Evolutionary conservation across 306 rosid genomes (phyloP).

Genomic region (Dicorynia guianensis): DNA sequence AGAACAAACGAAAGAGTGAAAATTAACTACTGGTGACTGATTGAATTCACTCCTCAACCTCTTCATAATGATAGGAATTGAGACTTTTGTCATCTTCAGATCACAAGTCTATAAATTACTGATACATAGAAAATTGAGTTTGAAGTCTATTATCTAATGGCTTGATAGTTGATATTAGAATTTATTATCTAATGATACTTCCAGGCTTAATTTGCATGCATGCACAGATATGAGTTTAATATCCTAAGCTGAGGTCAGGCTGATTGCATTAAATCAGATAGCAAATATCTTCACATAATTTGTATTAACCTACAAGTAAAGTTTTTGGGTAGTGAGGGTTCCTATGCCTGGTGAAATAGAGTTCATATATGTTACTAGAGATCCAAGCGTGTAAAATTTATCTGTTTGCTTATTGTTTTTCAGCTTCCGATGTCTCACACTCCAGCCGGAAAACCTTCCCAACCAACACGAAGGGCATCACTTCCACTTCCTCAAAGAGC

Average conservation of each 20-base stretch:
- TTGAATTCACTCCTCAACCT: conserved; percentile 7
- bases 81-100: conserved; percentile 7
- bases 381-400: conserved; percentile 9
- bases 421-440: conserved; percentile 61
- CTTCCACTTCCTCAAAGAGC: conserved; percentile 63
- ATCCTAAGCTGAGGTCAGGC: too few species aligned
- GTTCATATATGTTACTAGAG: neutral
- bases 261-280: too few species aligned
- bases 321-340: too few species aligned
- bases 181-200: conserved; percentile 1
- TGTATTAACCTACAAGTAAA: too few species aligned
- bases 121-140: neutral
- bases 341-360: too few species aligned
- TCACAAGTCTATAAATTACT: conserved; percentile 5
- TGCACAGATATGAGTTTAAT: too few species aligned
- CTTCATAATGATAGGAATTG: conserved; percentile 17
- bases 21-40: neutral
- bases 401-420: conserved; percentile 33
- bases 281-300: too few species aligned
- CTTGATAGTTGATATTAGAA: conserved; percentile 1
- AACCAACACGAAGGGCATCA: conserved; percentile 63
- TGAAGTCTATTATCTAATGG: neutral
- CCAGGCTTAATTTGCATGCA: conserved; percentile 8
- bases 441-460: conserved; percentile 45
- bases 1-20: neutral